These are phyloP conservation scores for Ceratocystis papillata DNA, from an alignment of 2,329 filamentous ascomycete genomes.

Conservation along the genomic window DNA sequence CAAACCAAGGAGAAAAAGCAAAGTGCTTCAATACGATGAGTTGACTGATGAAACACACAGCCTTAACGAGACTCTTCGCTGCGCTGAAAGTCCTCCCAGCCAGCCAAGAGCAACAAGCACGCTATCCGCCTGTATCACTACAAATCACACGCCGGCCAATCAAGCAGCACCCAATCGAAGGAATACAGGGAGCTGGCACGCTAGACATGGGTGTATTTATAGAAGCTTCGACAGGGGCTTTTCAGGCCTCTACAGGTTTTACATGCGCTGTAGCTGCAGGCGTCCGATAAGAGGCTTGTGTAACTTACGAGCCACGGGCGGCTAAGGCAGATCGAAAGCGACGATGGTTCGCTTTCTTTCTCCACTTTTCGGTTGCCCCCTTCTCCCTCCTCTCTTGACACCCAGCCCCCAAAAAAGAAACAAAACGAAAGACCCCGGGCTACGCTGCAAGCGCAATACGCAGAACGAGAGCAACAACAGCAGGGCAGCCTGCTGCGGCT, in stretches of 20 bases:
- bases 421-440: no score
- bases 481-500: no score
- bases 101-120: background rate
- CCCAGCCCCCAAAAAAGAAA: no score
- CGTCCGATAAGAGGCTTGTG: background rate
- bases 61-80: no score
- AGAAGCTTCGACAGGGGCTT: background rate
- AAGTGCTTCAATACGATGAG: background rate
- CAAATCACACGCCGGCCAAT: conserved; percentile 6
- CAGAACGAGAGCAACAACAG: no score
- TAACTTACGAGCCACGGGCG: background rate
- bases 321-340: background rate
- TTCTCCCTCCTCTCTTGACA: no score
- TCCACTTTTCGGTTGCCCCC: no score
- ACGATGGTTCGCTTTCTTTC: no score
- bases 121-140: conserved; percentile 10
- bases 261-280: background rate
- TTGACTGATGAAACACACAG: no score
- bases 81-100: background rate
- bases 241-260: background rate
- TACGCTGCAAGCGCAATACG: no score
- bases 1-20: background rate
- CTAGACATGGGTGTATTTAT: background rate
- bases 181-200: background rate
- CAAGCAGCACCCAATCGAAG: background rate